A percentile compares a stretch with the other conserved stretches of the same genome.
These are phyloP conservation scores for Cutaneotrichosporon cavernicola DNA, from an alignment of 1,284 basidiomycete genomes.

Conservation along the genomic window DNA sequence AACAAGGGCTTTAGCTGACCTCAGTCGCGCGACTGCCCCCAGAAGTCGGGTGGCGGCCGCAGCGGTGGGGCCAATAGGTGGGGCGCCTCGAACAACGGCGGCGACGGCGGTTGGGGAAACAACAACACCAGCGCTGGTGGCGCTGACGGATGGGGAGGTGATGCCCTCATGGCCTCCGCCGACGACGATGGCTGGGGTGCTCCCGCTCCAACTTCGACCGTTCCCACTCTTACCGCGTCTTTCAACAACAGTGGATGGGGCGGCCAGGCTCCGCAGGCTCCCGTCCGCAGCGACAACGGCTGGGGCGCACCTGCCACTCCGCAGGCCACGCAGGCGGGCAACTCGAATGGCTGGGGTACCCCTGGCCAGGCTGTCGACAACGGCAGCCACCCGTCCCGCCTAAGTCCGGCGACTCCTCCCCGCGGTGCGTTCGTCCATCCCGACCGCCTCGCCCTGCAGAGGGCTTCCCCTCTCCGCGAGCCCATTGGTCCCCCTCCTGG, in stretches of 20 bases:
- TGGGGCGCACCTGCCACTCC: constrained; percentile 5
- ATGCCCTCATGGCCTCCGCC: neutral
- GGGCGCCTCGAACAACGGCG: neutral
- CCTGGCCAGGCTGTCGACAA: neutral
- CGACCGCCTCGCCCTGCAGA: neutral
- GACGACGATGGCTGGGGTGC: constrained; percentile 9
- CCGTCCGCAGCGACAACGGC: constrained; percentile 1
- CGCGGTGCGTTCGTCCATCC: neutral
- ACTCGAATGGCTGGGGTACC: constrained; percentile 3
- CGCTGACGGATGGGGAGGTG: constrained; percentile 5
- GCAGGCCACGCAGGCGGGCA: neutral
- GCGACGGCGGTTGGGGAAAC: constrained; percentile 6
- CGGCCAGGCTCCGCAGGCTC: no score
- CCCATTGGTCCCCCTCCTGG: neutral
- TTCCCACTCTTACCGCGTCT: no score
- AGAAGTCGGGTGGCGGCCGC: constrained; percentile 6
- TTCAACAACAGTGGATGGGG: no score
- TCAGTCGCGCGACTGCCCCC: constrained; percentile 26
- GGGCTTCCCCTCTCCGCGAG: neutral
- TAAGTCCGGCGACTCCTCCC: neutral
- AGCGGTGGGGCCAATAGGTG: neutral
- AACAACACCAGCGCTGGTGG: constrained; percentile 3
- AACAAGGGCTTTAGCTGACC: neutral
- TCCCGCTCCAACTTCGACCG: neutral
- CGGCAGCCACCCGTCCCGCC: neutral